A percentile compares a stretch with the other conserved stretches of the same genome.
Conservation (phyloP, 495 filamentous ascomycete species). For the Daldinia loculata region DNA sequence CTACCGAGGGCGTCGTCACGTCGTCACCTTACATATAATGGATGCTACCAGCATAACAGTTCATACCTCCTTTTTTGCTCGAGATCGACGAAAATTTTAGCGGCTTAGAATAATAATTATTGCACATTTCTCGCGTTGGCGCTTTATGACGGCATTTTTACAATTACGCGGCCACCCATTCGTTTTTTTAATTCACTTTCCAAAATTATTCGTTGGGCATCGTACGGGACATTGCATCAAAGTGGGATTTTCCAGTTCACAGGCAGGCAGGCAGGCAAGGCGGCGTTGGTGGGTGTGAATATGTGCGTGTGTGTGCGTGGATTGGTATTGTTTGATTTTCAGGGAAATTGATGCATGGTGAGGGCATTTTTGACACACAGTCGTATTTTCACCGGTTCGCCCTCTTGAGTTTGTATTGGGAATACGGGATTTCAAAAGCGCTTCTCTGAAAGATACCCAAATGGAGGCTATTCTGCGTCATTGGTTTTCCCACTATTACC, state of each 20-base stretch:
- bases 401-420: slow-evolving; percentile 36
- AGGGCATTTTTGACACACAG: slow-evolving; percentile 29
- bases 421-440: slow-evolving; percentile 43
- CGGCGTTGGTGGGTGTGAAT: slow-evolving; percentile 35
- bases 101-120: slow-evolving; percentile 28
- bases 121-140: slow-evolving; percentile 15
- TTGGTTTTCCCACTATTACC: slow-evolving; percentile 35
- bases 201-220: slow-evolving; percentile 36
- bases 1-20: neutral
- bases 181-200: slow-evolving; percentile 25
- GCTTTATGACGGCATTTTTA: slow-evolving; percentile 29
- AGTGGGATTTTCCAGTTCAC: slow-evolving; percentile 27
- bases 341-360: slow-evolving; percentile 42
- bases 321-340: slow-evolving; percentile 28
- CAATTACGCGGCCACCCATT: slow-evolving; percentile 18
- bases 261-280: slow-evolving; percentile 26
- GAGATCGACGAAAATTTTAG: slow-evolving; percentile 13
- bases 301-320: slow-evolving; percentile 26
- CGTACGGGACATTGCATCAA: slow-evolving; percentile 42
- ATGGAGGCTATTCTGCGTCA: slow-evolving; percentile 44
- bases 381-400: slow-evolving; percentile 37
- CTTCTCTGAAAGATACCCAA: slow-evolving; percentile 45
- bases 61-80: slow-evolving; percentile 8
- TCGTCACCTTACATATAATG: neutral
- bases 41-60: slow-evolving; percentile 1